Evolutionary conservation across 2,329 filamentous ascomycete species (phyloP).

Genomic region (Venturia pyrina): DNA sequence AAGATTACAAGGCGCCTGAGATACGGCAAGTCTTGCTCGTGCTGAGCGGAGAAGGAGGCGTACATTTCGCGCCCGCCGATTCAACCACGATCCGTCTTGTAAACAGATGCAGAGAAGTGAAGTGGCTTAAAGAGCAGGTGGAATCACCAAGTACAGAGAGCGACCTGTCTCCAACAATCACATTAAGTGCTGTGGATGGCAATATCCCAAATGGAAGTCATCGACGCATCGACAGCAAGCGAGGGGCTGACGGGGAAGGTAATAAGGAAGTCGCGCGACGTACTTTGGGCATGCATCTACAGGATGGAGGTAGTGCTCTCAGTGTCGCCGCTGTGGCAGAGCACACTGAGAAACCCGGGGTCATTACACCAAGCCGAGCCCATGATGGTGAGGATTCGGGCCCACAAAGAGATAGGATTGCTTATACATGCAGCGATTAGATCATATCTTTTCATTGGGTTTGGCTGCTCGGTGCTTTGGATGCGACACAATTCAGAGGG

Average conservation of each 20-base stretch:
- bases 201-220: slow-evolving; percentile 3
- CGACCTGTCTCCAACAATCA: slow-evolving; percentile 11
- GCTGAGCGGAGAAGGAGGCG: slow-evolving; percentile 42
- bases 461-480: neutral
- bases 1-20: slow-evolving; percentile 86
- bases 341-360: slow-evolving; percentile 31
- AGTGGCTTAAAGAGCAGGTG: slow-evolving; percentile 46
- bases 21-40: slow-evolving; percentile 66
- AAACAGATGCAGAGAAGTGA: slow-evolving; percentile 61
- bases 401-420: neutral
- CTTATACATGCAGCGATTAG: neutral
- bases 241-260: slow-evolving; percentile 19
- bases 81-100: slow-evolving; percentile 71
- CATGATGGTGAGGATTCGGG: neutral
- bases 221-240: slow-evolving; percentile 13
- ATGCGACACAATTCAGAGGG: neutral
- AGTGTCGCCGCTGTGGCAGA: slow-evolving; percentile 30
- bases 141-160: slow-evolving; percentile 25
- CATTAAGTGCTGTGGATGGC: neutral
- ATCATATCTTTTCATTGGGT: neutral
- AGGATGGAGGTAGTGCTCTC: slow-evolving; percentile 24
- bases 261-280: slow-evolving; percentile 29
- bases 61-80: slow-evolving; percentile 71
- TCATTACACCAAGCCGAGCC: slow-evolving; percentile 27
- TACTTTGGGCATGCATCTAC: slow-evolving; percentile 29